Conservation (phyloP, 73 alveolate species). For the Effrenium voratum region DNA sequence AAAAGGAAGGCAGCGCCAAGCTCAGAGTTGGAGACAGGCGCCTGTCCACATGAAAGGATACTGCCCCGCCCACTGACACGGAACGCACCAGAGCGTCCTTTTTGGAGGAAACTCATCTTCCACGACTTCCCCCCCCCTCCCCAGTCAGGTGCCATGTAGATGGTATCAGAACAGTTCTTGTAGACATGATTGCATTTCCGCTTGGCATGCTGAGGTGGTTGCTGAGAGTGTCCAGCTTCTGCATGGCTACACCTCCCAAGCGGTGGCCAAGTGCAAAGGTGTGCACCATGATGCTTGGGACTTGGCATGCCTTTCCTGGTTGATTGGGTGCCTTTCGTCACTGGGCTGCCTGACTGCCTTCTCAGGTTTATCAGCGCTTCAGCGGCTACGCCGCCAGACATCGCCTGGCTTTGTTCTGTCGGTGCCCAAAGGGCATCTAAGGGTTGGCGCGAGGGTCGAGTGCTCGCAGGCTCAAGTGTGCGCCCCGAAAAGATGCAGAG, state of each 20-base stretch:
- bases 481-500: background rate
- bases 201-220: constrained; percentile 29
- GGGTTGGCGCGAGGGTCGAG: background rate
- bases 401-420: constrained; percentile 54
- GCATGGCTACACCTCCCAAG: background rate
- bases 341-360: background rate
- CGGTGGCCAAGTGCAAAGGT: background rate
- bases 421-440: background rate
- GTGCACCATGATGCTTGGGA: background rate
- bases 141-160: no score
- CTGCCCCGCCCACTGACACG: no score
- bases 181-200: no score
- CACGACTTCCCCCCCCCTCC: no score
- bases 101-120: no score
- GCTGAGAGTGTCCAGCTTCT: constrained; percentile 6
- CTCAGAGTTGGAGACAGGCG: no score
- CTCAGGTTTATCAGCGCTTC: constrained; percentile 81
- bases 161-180: no score
- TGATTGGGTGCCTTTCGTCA: background rate
- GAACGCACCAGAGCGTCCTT: no score
- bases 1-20: background rate
- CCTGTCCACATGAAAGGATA: no score
- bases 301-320: background rate
- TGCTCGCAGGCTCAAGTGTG: background rate
- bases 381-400: constrained; percentile 92